Percentiles rank a stretch among this genome's conserved stretches.
phyloP scores from a whole-genome alignment of 768 basidiomycete genomes.

The Rhodotorula babjevae region DNA sequence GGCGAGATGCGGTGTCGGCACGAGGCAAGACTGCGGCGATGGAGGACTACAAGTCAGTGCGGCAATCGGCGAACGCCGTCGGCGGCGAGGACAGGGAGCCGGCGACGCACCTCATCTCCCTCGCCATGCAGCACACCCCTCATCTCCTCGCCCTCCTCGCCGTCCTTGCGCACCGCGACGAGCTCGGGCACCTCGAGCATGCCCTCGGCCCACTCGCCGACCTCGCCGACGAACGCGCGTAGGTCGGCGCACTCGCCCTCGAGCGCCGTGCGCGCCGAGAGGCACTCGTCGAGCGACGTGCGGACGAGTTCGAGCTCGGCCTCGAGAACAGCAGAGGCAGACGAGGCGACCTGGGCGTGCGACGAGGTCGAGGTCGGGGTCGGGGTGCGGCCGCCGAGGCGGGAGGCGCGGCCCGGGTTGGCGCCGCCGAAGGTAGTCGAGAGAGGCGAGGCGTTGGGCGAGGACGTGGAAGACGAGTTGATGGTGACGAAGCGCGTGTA shows the following conservation, averaged over 20 bases:
- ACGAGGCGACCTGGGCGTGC: neutral
- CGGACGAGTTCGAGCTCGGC: constrained; percentile 12
- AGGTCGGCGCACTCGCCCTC: constrained; percentile 6
- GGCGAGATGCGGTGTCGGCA: constrained; percentile 15
- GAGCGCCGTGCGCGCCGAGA: neutral
- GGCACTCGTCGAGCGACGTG: neutral
- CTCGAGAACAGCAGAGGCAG: neutral
- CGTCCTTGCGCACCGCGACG: neutral
- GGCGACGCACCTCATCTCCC: constrained; percentile 13
- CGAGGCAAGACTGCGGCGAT: constrained; percentile 5
- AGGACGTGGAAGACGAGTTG: neutral
- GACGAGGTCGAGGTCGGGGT: neutral
- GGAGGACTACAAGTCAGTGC: neutral
- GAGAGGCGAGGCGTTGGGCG: neutral
- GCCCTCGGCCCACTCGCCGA: constrained; percentile 23
- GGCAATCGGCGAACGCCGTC: accelerated
- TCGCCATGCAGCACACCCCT: neutral
- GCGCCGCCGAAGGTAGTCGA: neutral
- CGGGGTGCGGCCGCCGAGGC: neutral
- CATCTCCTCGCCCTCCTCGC: neutral
- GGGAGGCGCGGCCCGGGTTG: neutral
- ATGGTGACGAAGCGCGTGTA: constrained; percentile 18
- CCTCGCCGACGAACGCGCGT: constrained; percentile 21
- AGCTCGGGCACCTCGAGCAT: constrained; percentile 11
- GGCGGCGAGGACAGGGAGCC: too few species aligned